Evolutionary conservation across 164 flowering plant species (phyloP).

Genomic region (Nelumbo lutea): DNA sequence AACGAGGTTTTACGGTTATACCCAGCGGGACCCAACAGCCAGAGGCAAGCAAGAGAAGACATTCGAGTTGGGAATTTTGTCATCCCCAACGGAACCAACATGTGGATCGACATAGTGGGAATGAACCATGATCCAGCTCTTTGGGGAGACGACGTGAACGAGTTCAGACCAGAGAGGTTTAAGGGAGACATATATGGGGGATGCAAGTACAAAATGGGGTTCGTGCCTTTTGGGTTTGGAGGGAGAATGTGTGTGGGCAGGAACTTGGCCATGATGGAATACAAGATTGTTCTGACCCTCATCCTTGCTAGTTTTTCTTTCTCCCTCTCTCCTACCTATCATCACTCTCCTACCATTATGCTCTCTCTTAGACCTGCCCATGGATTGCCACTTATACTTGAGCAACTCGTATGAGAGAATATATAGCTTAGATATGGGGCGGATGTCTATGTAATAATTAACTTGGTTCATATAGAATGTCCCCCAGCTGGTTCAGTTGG

Average conservation of each 20-base stretch:
- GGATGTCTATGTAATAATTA: background rate
- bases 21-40: slow-evolving; percentile 74
- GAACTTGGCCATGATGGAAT: slow-evolving; percentile 71
- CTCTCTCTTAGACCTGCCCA: slow-evolving; percentile 61
- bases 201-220: slow-evolving; percentile 90
- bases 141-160: slow-evolving; percentile 75
- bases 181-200: slow-evolving; percentile 53
- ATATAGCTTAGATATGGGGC: too few relatives aligned
- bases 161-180: slow-evolving; percentile 85
- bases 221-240: slow-evolving; percentile 86
- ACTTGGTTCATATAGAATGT: too few relatives aligned
- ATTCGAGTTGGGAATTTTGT: slow-evolving; percentile 41
- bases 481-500: too few relatives aligned
- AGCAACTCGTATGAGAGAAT: slow-evolving; percentile 26
- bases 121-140: slow-evolving; percentile 71
- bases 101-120: slow-evolving; percentile 80
- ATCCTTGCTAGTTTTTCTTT: slow-evolving; percentile 66
- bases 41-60: slow-evolving; percentile 71
- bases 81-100: slow-evolving; percentile 77
- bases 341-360: slow-evolving; percentile 57
- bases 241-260: slow-evolving; percentile 85
- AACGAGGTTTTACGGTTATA: slow-evolving; percentile 71
- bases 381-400: slow-evolving; percentile 59
- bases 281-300: slow-evolving; percentile 52
- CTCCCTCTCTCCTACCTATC: slow-evolving; percentile 55